These are phyloP conservation scores for Apiospora marii DNA, from an alignment of 2,329 filamentous ascomycete genomes.

Conservation along the genomic window DNA sequence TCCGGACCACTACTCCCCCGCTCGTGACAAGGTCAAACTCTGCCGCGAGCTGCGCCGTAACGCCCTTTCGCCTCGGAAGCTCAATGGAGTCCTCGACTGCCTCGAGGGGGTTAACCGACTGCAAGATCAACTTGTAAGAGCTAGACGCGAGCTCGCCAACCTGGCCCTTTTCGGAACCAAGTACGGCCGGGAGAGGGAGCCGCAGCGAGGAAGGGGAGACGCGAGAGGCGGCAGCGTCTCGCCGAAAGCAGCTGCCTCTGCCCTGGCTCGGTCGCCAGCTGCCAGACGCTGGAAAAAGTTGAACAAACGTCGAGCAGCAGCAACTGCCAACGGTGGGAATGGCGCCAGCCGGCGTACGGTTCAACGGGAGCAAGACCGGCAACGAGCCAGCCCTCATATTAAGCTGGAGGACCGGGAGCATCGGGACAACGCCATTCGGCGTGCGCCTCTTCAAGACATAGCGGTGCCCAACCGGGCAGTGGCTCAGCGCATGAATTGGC, in stretches of 20 bases:
- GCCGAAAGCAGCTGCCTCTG: neutral
- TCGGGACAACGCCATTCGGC: neutral
- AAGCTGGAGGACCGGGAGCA: neutral
- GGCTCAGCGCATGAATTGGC: neutral
- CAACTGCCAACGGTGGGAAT: neutral
- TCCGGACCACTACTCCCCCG: neutral
- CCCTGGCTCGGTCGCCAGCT: no score
- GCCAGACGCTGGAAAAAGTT: neutral
- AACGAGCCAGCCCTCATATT: neutral
- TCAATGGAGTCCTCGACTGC: neutral
- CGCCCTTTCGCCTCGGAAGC: neutral
- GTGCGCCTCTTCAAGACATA: neutral
- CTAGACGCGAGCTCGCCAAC: neutral
- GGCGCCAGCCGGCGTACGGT: neutral
- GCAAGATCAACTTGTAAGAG: neutral
- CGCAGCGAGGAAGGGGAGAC: neutral
- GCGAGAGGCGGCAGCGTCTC: no score
- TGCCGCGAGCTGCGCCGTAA: neutral
- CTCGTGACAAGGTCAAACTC: neutral
- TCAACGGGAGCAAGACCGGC: no score
- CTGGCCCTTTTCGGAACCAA: neutral
- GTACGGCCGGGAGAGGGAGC: neutral
- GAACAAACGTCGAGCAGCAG: no score
- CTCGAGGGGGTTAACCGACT: neutral
- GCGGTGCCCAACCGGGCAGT: neutral